phyloP scores from a whole-genome alignment of 78 protist species.

The Blattamonas nauphoetae region DNA sequence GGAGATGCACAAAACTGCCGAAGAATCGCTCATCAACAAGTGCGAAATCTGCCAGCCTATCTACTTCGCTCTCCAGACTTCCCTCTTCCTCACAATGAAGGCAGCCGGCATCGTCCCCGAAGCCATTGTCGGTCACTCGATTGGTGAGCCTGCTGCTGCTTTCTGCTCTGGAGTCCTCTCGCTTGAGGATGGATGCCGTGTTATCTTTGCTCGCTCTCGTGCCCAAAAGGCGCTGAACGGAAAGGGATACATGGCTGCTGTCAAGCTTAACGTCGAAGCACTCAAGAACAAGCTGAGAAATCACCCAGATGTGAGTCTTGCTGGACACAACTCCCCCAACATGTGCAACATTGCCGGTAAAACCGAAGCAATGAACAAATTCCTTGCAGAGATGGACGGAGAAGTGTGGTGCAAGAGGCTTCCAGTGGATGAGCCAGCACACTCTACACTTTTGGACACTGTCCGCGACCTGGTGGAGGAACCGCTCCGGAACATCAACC shows the following conservation, averaged over 20 bases:
- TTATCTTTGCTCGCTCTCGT: background rate
- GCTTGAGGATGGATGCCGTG: background rate
- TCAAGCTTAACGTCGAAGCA: background rate
- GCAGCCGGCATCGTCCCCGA: background rate
- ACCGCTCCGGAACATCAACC: background rate
- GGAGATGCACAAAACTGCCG: too few species aligned
- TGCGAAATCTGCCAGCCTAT: background rate
- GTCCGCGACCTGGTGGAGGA: background rate
- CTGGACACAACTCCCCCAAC: background rate
- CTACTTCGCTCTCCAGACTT: background rate
- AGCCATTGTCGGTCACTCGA: background rate
- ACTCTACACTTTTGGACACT: background rate
- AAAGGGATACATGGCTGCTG: conserved; percentile 4
- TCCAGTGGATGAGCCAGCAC: background rate
- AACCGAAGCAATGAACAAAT: background rate
- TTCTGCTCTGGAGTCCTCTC: background rate
- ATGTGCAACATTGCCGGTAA: background rate
- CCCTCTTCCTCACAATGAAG: background rate
- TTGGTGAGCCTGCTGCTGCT: background rate
- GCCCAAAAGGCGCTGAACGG: background rate
- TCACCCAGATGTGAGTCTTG: background rate
- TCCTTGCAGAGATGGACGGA: background rate
- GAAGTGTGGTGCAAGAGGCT: background rate
- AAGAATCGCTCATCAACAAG: background rate
- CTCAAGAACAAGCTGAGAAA: background rate